A percentile compares a stretch with the other conserved stretches of the same genome.
These are phyloP conservation scores for Urtica urens DNA, from an alignment of 306 rosid species.

Conservation along the genomic window DNA sequence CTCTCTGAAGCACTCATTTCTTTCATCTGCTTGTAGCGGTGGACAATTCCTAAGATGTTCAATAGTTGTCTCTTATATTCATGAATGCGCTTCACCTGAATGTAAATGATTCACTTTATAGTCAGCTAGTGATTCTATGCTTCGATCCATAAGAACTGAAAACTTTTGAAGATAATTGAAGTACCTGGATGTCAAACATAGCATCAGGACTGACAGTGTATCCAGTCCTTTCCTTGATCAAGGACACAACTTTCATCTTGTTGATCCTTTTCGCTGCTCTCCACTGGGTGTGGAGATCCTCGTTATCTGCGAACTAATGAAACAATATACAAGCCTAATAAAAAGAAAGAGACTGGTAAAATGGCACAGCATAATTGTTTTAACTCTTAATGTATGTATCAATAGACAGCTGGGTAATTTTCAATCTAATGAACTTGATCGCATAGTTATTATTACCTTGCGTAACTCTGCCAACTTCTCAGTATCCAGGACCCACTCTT, in stretches of 20 bases:
- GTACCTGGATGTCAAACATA: slow-evolving; percentile 90
- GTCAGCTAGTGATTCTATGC: slow-evolving; percentile 2
- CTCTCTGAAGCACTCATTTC: slow-evolving; percentile 75
- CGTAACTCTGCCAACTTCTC: slow-evolving; percentile 66
- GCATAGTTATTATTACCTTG: slow-evolving; percentile 40
- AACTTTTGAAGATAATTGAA: slow-evolving; percentile 11
- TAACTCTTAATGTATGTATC: no score
- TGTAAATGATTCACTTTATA: slow-evolving; percentile 11
- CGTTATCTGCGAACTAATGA: slow-evolving; percentile 61
- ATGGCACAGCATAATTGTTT: slow-evolving; percentile 2
- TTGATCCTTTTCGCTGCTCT: slow-evolving; percentile 69
- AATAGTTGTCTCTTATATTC: slow-evolving; percentile 87
- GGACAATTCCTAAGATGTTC: slow-evolving; percentile 86
- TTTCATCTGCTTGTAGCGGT: slow-evolving; percentile 95
- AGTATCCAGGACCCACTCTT: slow-evolving; percentile 81
- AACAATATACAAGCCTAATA: slow-evolving; percentile 18
- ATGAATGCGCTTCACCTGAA: slow-evolving; percentile 97
- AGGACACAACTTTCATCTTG: slow-evolving; percentile 66
- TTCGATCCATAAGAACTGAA: background rate
- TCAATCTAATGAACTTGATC: no score
- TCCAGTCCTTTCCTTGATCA: slow-evolving; percentile 76
- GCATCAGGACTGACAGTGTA: slow-evolving; percentile 85
- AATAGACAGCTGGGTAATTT: no score
- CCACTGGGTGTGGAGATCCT: slow-evolving; percentile 83
- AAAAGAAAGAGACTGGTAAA: slow-evolving; percentile 19